Base-by-base conservation (phyloP, 2,329 filamentous ascomycete species). In the Cladosporium halotolerans region DNA sequence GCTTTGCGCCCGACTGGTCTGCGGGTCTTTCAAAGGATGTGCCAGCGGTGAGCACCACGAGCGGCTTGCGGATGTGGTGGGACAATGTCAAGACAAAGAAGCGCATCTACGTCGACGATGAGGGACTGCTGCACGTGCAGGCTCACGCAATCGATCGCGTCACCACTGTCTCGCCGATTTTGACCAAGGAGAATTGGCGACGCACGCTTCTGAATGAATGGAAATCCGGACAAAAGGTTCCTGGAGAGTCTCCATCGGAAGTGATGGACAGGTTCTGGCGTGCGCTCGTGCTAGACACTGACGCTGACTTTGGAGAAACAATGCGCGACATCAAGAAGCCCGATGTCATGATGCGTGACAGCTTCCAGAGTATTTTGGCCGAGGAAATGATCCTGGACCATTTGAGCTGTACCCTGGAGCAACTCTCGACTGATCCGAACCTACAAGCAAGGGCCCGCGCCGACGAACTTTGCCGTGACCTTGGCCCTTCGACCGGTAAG, bases 21-120 rank as follows among this genome's bases (percentile, higher is more conserved):
- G 14, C 52, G 1, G 23, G 23, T 28, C 23, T 28, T 7, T 28
- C 23, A 28, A 28, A 28, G 23, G 23, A 28, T 4, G 23, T 28
- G 23, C 23, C 23, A 28, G 23, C 23, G 23, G 23, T 28, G 2
- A 39, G 36, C n/a, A 39, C 36, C 3, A 19, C 40, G 2, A 8
- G 13, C 3, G 33, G 40, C 9, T 19, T 54, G 14, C 52, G 52
- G 10, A 10, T 3, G 18, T 54, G 52, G 52, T 51, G 23, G 32
- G 40, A 54, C 8, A 31, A 32, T 11, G 14, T 54, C 41, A 28
- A n/a, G 9, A 40, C 46, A 3, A 33, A 28, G 11, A 50, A 51
- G 23, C 52, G 52, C 23, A 54, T 54, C 9, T 50, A 19, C 33
- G 33, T 54, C n/a, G 52, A 54, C 14, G 18, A 45, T 4, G 42